phyloP scores from a whole-genome alignment of 352 stramenopile species.

The Phytopythium helicoides region DNA sequence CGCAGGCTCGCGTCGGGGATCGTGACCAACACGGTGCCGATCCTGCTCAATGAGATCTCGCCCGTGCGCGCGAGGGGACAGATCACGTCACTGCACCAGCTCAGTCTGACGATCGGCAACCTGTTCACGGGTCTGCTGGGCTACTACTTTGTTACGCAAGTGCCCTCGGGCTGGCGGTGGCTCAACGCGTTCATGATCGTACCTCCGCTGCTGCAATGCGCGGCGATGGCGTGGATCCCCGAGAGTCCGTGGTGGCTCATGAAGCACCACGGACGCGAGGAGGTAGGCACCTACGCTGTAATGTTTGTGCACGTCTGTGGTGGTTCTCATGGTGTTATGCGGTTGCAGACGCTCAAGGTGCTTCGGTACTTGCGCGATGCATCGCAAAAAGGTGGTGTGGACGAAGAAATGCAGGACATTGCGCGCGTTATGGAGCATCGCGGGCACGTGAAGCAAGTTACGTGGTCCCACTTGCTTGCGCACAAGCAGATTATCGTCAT shows the following conservation, averaged over 20 bases:
- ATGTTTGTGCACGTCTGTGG: not conserved
- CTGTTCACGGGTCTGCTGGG: constrained; percentile 72
- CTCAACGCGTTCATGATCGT: constrained; percentile 72
- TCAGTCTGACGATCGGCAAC: constrained; percentile 88
- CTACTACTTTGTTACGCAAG: constrained; percentile 70
- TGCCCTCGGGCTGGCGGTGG: constrained; percentile 84
- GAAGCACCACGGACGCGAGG: constrained; percentile 54
- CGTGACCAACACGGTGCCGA: constrained; percentile 79
- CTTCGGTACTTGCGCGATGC: constrained; percentile 42
- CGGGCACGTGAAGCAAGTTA: constrained; percentile 33
- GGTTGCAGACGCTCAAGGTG: constrained; percentile 18
- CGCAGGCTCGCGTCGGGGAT: constrained; percentile 59
- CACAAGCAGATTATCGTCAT: constrained; percentile 60
- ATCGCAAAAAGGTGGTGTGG: constrained; percentile 33
- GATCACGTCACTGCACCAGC: constrained; percentile 87
- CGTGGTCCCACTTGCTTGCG: constrained; percentile 50
- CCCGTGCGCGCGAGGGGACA: constrained; percentile 50
- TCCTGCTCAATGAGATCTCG: constrained; percentile 84
- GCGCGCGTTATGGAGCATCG: constrained; percentile 58
- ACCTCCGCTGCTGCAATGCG: constrained; percentile 57
- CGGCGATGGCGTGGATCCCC: constrained; percentile 57
- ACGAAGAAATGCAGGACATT: constrained; percentile 65
- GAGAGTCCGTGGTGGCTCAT: constrained; percentile 91
- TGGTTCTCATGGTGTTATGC: not conserved
- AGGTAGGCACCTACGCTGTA: constrained; percentile 7